Evolutionary conservation across 2,329 filamentous ascomycete genomes (phyloP).

Genomic region (Ophiostoma himal-ulmi): DNA sequence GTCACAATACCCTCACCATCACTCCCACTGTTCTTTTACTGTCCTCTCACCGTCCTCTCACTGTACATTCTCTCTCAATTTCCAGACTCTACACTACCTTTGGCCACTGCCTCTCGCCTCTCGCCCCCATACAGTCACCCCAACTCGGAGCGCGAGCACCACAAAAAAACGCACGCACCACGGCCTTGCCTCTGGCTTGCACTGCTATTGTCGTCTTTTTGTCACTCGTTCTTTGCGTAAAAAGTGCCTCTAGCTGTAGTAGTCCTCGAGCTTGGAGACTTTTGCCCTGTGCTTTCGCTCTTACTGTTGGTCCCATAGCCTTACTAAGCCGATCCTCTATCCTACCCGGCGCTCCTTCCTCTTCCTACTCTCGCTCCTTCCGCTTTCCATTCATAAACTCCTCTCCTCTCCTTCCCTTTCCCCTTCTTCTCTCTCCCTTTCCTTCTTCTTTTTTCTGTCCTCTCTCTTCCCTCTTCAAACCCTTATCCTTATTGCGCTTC

Average conservation of each 20-base stretch:
- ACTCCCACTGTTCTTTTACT: slow-evolving; percentile 3
- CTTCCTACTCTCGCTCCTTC: slow-evolving; percentile 6
- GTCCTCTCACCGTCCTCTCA: slow-evolving; percentile 9
- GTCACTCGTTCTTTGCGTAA: background rate
- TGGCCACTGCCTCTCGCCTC: slow-evolving; percentile 13
- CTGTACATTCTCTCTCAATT: slow-evolving; percentile 12
- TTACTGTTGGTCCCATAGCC: background rate
- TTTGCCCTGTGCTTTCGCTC: background rate
- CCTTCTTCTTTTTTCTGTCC: slow-evolving; percentile 9
- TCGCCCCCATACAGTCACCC: slow-evolving; percentile 22
- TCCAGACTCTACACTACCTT: slow-evolving; percentile 23
- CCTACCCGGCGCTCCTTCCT: slow-evolving; percentile 13
- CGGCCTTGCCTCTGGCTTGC: slow-evolving; percentile 18
- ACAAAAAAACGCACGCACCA: slow-evolving; percentile 21
- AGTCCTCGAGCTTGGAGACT: background rate
- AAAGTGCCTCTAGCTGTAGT: background rate
- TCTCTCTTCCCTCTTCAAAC: slow-evolving; percentile 6
- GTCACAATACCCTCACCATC: slow-evolving; percentile 5
- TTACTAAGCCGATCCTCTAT: slow-evolving; percentile 13
- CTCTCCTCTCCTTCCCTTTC: slow-evolving; percentile 1
- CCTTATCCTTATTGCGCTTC: slow-evolving; percentile 16
- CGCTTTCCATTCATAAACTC: slow-evolving; percentile 10
- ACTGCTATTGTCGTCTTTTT: background rate
- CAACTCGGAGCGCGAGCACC: slow-evolving; percentile 23
- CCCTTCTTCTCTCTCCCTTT: background rate